Evolutionary conservation across 2,329 filamentous ascomycete genomes (phyloP).

Genomic region (Trichophyton mentagrophytes): DNA sequence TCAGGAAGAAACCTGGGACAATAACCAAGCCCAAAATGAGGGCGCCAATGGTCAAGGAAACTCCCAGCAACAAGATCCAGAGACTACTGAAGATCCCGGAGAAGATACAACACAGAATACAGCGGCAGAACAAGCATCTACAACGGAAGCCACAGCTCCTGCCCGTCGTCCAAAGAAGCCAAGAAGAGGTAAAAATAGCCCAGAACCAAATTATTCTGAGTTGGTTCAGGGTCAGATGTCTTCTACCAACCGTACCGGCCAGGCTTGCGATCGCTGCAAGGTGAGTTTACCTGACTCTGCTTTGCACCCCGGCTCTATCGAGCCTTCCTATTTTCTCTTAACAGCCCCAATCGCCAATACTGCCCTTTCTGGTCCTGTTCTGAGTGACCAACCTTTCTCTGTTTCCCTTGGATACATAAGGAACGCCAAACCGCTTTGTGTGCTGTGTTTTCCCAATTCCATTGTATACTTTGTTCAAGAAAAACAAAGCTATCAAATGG

Average conservation of each 20-base stretch:
- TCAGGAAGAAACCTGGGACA: neutral
- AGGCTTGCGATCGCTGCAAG: conserved; percentile 22
- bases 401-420: neutral
- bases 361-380: neutral
- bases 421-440: neutral
- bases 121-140: neutral
- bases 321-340: neutral
- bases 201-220: conserved; percentile 17
- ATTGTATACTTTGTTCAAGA: neutral
- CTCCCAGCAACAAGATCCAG: neutral
- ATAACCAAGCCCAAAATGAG: neutral
- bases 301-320: neutral
- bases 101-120: neutral
- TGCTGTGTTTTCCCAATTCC: neutral
- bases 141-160: neutral
- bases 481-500: neutral
- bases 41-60: neutral
- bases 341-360: neutral
- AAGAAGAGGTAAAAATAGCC: conserved; percentile 15
- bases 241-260: conserved; percentile 13
- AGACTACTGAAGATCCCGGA: neutral
- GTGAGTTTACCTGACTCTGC: conserved; percentile 14
- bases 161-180: conserved; percentile 12
- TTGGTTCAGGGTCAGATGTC: conserved; percentile 14
- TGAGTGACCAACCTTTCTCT: neutral